Evolutionary conservation across 192 early-diverging fungal species (phyloP).

Genomic region (Coemansia sp.): DNA sequence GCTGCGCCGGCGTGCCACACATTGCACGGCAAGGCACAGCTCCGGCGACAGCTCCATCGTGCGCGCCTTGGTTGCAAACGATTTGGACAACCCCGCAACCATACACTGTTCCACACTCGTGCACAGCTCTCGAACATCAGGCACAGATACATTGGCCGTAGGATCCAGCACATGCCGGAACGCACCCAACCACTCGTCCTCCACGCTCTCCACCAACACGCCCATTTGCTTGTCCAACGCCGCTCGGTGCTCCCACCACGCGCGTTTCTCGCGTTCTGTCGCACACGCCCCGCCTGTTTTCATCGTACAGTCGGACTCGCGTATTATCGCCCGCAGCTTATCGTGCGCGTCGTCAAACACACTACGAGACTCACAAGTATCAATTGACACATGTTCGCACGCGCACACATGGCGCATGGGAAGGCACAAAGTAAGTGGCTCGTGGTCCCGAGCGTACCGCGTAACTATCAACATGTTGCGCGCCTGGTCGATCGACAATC

Average conservation of each 20-base stretch:
- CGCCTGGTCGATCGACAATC: constrained; percentile 69
- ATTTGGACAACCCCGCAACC: constrained; percentile 12
- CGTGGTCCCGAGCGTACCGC: constrained; percentile 50
- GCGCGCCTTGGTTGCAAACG: constrained; percentile 29
- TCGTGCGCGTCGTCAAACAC: constrained; percentile 56
- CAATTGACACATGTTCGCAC: no score
- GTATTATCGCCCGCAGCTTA: constrained; percentile 64
- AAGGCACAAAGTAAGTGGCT: constrained; percentile 67
- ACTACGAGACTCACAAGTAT: not conserved
- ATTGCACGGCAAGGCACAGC: constrained; percentile 58
- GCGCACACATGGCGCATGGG: constrained; percentile 58
- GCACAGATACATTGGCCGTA: not conserved
- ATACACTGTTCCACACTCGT: constrained; percentile 21
- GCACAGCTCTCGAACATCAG: constrained; percentile 5
- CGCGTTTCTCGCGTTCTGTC: constrained; percentile 63
- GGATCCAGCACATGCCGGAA: constrained; percentile 58
- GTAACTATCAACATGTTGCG: constrained; percentile 71
- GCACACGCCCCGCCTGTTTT: constrained; percentile 48
- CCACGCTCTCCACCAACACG: constrained; percentile 62
- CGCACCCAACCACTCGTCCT: constrained; percentile 83
- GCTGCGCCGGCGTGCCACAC: not conserved
- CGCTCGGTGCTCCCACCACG: constrained; percentile 84
- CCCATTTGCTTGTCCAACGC: constrained; percentile 69
- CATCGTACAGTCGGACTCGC: constrained; percentile 69
- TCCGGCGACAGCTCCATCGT: constrained; percentile 18